phyloP scores from a whole-genome alignment of 768 basidiomycete genomes.

The Phaffia australis region DNA sequence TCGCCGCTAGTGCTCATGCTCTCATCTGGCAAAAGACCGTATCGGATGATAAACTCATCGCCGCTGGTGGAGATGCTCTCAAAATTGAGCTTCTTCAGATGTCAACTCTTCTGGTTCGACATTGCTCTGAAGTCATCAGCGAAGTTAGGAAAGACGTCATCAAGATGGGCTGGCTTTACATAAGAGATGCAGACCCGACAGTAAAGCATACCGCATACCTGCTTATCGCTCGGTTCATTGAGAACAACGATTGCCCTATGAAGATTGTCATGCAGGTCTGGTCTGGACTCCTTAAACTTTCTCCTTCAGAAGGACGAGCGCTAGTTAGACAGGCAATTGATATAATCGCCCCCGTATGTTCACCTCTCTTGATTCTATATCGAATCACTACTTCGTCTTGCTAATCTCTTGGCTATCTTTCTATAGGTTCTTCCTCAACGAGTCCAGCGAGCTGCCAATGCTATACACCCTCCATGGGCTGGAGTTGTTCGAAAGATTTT shows the following conservation, averaged over 20 bases:
- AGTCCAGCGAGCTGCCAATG: conserved; percentile 39
- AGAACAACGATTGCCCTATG: conserved; percentile 71
- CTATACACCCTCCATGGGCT: conserved; percentile 61
- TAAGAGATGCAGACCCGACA: conserved; percentile 70
- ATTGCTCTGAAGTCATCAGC: conserved; percentile 65
- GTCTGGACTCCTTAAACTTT: conserved; percentile 70
- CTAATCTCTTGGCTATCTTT: background rate
- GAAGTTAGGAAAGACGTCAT: conserved; percentile 84
- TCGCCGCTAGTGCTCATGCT: conserved; percentile 49
- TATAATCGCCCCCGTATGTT: conserved; percentile 54
- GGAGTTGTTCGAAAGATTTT: conserved; percentile 70
- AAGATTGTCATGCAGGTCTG: conserved; percentile 87
- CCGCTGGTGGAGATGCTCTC: conserved; percentile 60
- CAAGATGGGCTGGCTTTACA: conserved; percentile 82
- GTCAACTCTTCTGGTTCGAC: conserved; percentile 75
- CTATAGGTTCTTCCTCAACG: conserved; percentile 50
- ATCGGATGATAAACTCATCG: conserved; percentile 12
- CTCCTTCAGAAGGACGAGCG: conserved; percentile 67
- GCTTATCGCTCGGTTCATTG: conserved; percentile 82
- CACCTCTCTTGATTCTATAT: background rate
- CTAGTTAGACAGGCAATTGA: conserved; percentile 77
- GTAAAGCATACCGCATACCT: conserved; percentile 89
- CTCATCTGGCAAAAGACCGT: conserved; percentile 63
- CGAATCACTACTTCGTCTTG: background rate
- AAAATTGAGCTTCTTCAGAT: conserved; percentile 83